Evolutionary conservation across 1,284 basidiomycete genomes (phyloP).

Genomic region (Tilletiaria anomala): DNA sequence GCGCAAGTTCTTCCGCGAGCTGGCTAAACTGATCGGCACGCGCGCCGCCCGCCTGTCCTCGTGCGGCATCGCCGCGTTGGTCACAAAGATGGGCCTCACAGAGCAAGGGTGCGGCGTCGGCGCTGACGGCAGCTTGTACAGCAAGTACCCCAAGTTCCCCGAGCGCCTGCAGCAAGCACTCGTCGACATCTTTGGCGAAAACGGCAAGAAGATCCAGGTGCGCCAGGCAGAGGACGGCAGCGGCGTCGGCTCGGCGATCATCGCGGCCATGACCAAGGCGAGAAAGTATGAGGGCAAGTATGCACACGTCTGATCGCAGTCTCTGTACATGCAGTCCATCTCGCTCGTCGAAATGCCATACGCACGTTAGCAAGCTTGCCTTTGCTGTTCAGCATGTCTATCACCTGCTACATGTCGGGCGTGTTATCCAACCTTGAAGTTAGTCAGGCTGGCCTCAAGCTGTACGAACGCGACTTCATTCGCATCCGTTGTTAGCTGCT

Average conservation of each 20-base stretch:
- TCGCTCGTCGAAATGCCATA: too few relatives aligned
- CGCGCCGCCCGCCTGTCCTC: conserved; percentile 32
- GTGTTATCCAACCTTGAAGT: too few relatives aligned
- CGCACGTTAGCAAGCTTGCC: too few relatives aligned
- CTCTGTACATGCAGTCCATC: too few relatives aligned
- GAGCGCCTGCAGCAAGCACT: conserved; percentile 33
- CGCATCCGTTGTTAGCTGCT: too few relatives aligned
- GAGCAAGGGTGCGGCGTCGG: conserved; percentile 21
- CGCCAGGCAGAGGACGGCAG: conserved; percentile 37
- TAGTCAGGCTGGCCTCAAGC: too few relatives aligned
- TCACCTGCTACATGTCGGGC: too few relatives aligned
- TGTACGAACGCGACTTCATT: too few relatives aligned
- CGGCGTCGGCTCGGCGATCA: conserved; percentile 34
- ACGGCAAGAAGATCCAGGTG: conserved; percentile 22
- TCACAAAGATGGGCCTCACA: conserved; percentile 32
- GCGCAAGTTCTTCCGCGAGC: conserved; percentile 44
- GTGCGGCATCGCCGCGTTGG: conserved; percentile 35
- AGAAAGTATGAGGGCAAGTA: conserved; percentile 23
- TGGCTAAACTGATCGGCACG: conserved; percentile 50
- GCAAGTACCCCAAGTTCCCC: conserved; percentile 35
- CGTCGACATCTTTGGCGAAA: conserved; percentile 35
- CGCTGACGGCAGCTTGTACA: conserved; percentile 29
- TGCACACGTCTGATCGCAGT: conserved; percentile 16
- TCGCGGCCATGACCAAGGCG: conserved; percentile 35
- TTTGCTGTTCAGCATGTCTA: too few relatives aligned